Percentiles rank a stretch among this genome's conserved stretches.
Conservation (phyloP, 2,329 filamentous ascomycete genomes). For the Shiraia sp. region DNA sequence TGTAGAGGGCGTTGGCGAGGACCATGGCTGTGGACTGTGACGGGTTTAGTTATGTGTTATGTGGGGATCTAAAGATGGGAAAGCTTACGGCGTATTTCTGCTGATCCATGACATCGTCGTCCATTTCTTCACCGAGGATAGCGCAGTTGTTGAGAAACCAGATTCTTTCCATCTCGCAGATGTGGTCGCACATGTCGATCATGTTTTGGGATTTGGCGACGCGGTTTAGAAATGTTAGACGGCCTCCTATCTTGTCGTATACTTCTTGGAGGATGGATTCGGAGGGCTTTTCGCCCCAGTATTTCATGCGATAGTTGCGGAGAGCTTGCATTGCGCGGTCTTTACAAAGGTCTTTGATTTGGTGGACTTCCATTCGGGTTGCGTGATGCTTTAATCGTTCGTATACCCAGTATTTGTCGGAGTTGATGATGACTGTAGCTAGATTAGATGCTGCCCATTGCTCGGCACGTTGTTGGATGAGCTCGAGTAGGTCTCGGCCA, state of each 20-base stretch:
- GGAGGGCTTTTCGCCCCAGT: slow-evolving; percentile 67
- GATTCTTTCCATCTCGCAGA: slow-evolving; percentile 71
- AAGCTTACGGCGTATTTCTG: slow-evolving; percentile 86
- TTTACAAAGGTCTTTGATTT: slow-evolving; percentile 82
- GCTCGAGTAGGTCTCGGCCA: slow-evolving; percentile 88
- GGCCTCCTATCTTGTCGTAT: slow-evolving; percentile 84
- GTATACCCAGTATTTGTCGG: slow-evolving; percentile 98
- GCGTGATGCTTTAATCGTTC: slow-evolving; percentile 90
- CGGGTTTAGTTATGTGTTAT: too few species aligned
- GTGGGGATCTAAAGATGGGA: not conserved
- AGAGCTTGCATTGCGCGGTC: slow-evolving; percentile 76
- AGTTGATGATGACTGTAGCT: slow-evolving; percentile 92
- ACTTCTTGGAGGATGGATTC: slow-evolving; percentile 69
- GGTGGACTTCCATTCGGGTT: slow-evolving; percentile 91
- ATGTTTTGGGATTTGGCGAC: slow-evolving; percentile 88
- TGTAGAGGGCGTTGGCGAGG: slow-evolving; percentile 86
- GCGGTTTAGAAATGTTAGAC: slow-evolving; percentile 83
- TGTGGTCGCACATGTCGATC: slow-evolving; percentile 73
- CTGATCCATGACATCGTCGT: slow-evolving; percentile 98
- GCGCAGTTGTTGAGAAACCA: slow-evolving; percentile 80
- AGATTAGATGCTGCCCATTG: slow-evolving; percentile 93
- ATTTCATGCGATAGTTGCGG: slow-evolving; percentile 76
- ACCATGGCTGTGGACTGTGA: slow-evolving; percentile 90
- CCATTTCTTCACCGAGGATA: slow-evolving; percentile 76
- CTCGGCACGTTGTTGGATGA: slow-evolving; percentile 93